Base-by-base conservation (phyloP, 495 filamentous ascomycete species). In the Penicillium atrosanguineum region DNA sequence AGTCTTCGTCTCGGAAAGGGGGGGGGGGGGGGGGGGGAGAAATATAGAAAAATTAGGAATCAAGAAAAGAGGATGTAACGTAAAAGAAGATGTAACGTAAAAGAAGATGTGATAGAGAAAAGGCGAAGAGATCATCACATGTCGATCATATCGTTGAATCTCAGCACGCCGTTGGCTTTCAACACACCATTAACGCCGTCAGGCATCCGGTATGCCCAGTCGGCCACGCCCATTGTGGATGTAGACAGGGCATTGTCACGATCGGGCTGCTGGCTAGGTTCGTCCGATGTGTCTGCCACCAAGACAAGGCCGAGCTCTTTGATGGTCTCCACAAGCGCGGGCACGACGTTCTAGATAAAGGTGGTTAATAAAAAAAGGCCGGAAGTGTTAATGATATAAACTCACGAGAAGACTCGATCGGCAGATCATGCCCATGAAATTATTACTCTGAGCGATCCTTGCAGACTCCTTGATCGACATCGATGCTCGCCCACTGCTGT, bases 361-460 rank as follows among this genome's bases (percentile, higher is more conserved):
- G 19, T 12, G 16, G 46, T 76, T 58, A 74, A 68, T 28, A 53
- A 53, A 26, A 21, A 7, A 1, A 23, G 5, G 6, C 6, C 26
- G 9, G 16, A 12, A 4, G 6, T 14, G 19, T 14, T 37, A 53
- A 48, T 20, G 45, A 12, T 37, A 19, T 43, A 18, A 21, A 80
- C 85, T 64, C 78, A 95, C 92, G 78, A 98, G 67, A 53, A 97
- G 75, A 60, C 85, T 80, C 20, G 89, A 91, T 56, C 84, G 87
- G 69, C 91, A 96, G 51, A 97, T 88, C 65, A 98, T 66, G 16
- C 94, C 94, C 94, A 98, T 97, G 53, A 98, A 90, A 64, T 98
- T 98, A 70, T 97, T 98, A 57, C 84, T 89, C 67, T 92, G 88
- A 34, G 95, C 92, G 65, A 94, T 91, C 53, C 91, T 80, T 16